These are phyloP conservation scores for Scheffersomyces titani DNA, from an alignment of 1,139 yeast genomes.

Conservation along the genomic window DNA sequence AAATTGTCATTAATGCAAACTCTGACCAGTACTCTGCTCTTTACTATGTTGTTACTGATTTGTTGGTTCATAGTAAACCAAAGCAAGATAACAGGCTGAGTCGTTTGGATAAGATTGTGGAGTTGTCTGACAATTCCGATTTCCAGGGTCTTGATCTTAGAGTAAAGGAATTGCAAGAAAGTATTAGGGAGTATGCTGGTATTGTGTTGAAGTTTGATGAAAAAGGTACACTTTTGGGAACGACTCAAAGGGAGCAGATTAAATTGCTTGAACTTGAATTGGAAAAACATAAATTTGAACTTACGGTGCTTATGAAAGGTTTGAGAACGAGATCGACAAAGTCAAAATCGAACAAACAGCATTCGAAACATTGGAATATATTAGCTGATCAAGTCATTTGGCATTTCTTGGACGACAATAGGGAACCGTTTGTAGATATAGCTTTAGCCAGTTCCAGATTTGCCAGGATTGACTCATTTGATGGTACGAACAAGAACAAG, in stretches of 20 bases:
- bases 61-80: constrained; percentile 69
- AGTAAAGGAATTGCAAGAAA: constrained; percentile 56
- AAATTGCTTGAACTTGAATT: constrained; percentile 55
- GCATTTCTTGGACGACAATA: constrained; percentile 63
- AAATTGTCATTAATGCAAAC: constrained; percentile 68
- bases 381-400: constrained; percentile 65
- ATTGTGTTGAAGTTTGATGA: constrained; percentile 49
- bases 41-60: constrained; percentile 62
- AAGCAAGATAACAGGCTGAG: constrained; percentile 56
- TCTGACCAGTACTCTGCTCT: constrained; percentile 72
- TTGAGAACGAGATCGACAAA: constrained; percentile 51
- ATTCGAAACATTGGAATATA: constrained; percentile 37
- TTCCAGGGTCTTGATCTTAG: constrained; percentile 54
- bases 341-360: constrained; percentile 30
- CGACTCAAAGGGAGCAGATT: constrained; percentile 29
- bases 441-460: constrained; percentile 66
- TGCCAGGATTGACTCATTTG: constrained; percentile 55
- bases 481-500: constrained; percentile 59
- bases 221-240: constrained; percentile 23
- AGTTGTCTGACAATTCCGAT: constrained; percentile 71
- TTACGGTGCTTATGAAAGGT: constrained; percentile 68
- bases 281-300: constrained; percentile 56
- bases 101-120: constrained; percentile 62
- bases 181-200: constrained; percentile 44
- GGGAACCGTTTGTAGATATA: constrained; percentile 71